Conservation (phyloP, 371 early-diverging fungal genomes). For the Circinella minor region DNA sequence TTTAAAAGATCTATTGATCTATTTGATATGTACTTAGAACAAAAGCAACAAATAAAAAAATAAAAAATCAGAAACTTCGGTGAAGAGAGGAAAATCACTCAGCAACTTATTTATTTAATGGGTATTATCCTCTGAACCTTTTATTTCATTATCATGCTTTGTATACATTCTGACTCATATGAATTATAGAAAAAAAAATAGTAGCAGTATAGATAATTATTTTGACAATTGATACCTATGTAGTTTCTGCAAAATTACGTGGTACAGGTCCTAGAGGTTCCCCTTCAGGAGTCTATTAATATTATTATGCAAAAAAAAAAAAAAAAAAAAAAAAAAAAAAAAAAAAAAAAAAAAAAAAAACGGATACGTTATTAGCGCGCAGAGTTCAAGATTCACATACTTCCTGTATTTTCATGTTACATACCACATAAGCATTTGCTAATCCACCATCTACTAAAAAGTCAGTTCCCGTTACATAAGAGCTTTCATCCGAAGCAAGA, state of each 20-base stretch:
- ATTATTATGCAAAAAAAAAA: background rate
- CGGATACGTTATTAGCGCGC: background rate
- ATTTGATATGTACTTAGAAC: no score
- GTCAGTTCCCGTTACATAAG: constrained; percentile 86
- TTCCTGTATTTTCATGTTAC: constrained; percentile 2
- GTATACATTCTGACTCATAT: no score
- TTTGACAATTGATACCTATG: no score
- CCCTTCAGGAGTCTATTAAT: constrained; percentile 54
- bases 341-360: background rate
- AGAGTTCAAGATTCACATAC: background rate
- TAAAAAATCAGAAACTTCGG: no score
- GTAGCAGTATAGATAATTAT: no score
- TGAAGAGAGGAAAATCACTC: no score
- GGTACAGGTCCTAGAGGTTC: constrained; percentile 50
- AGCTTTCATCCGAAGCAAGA: constrained; percentile 83
- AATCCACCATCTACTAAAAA: constrained; percentile 89
- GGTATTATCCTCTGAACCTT: no score
- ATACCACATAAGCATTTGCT: constrained; percentile 76
- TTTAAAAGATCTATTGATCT: no score
- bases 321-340: background rate
- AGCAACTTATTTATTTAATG: no score
- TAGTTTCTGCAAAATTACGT: constrained; percentile 43
- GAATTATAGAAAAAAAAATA: no score
- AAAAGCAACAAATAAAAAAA: no score
- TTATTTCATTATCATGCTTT: no score